Conservation (phyloP, 2,329 filamentous ascomycete species). For the Epichloe uncinata region DNA sequence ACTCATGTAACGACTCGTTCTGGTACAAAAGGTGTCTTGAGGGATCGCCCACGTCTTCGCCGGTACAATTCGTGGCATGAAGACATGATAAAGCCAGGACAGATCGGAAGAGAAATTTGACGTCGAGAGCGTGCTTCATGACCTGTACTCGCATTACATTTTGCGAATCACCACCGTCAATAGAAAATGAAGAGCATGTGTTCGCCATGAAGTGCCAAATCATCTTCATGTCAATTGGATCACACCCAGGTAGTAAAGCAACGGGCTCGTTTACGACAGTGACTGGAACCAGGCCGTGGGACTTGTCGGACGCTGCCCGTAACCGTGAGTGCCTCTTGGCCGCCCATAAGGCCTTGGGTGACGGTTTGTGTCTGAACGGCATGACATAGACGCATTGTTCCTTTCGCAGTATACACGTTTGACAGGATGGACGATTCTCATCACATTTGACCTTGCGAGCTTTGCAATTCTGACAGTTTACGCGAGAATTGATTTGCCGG, state of each 20-base stretch:
- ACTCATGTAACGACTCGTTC: conserved; percentile 36
- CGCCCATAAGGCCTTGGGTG: background rate
- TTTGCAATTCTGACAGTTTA: conserved; percentile 42
- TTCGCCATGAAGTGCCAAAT: conserved; percentile 40
- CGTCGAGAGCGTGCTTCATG: conserved; percentile 35
- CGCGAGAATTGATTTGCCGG: conserved; percentile 41
- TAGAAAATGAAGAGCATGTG: conserved; percentile 33
- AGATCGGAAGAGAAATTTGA: conserved; percentile 41
- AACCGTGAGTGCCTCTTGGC: background rate
- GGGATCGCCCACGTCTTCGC: conserved; percentile 13
- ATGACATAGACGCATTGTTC: conserved; percentile 33
- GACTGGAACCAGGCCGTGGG: background rate
- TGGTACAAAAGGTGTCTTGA: conserved; percentile 30
- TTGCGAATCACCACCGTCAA: conserved; percentile 21
- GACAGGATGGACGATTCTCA: conserved; percentile 35
- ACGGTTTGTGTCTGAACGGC: conserved; percentile 9
- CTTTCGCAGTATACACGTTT: conserved; percentile 33
- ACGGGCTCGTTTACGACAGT: conserved; percentile 10
- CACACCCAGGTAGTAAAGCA: conserved; percentile 4
- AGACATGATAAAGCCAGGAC: conserved; percentile 38
- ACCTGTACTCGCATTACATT: conserved; percentile 32
- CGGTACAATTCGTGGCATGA: conserved; percentile 16
- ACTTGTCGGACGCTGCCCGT: background rate
- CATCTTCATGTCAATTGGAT: conserved; percentile 36
- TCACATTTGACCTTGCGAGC: conserved; percentile 42